A percentile compares a stretch with the other conserved stretches of the same genome.
phyloP scores from a whole-genome alignment of 352 stramenopile genomes.

The Globisporangium nunn region DNA sequence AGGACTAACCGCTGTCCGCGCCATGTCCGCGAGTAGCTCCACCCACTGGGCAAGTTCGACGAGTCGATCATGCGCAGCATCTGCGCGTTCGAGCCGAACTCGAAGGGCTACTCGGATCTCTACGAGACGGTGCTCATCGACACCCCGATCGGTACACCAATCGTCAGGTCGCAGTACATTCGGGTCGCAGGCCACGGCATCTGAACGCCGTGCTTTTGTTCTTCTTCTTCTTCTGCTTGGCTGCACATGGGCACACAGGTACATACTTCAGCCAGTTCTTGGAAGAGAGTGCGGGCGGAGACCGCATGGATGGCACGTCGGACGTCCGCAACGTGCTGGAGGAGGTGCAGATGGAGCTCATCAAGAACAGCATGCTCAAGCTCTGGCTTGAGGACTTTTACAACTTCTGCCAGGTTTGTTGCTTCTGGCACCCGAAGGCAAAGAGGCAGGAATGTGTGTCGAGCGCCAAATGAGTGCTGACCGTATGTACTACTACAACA shows the following conservation, averaged over 20 bases:
- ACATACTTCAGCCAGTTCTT: slow-evolving; percentile 98
- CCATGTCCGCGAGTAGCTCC: slow-evolving; percentile 67
- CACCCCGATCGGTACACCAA: slow-evolving; percentile 90
- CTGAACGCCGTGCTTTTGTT: not conserved
- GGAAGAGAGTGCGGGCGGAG: slow-evolving; percentile 86
- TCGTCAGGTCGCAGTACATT: not conserved
- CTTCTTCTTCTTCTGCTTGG: no score
- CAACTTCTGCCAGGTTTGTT: slow-evolving; percentile 86
- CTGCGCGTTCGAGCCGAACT: slow-evolving; percentile 95
- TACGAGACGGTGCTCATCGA: slow-evolving; percentile 99
- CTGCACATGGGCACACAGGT: slow-evolving; percentile 42
- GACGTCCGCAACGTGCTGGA: slow-evolving; percentile 96
- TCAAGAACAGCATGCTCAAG: slow-evolving; percentile 99
- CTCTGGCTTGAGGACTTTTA: slow-evolving; percentile 94
- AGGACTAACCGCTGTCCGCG: not conserved
- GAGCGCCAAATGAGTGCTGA: not conserved
- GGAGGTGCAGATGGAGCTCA: slow-evolving; percentile 99
- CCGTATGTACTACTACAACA: not conserved
- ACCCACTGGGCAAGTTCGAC: slow-evolving; percentile 98
- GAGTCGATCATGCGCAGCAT: slow-evolving; percentile 99
- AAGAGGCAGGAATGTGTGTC: no score
- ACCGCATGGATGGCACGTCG: slow-evolving; percentile 79
- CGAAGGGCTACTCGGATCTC: slow-evolving; percentile 97
- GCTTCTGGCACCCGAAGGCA: no score
- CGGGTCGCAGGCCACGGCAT: no score